Base-by-base conservation (phyloP, 1,139 yeast genomes). In the Geotrichum europaeum region DNA sequence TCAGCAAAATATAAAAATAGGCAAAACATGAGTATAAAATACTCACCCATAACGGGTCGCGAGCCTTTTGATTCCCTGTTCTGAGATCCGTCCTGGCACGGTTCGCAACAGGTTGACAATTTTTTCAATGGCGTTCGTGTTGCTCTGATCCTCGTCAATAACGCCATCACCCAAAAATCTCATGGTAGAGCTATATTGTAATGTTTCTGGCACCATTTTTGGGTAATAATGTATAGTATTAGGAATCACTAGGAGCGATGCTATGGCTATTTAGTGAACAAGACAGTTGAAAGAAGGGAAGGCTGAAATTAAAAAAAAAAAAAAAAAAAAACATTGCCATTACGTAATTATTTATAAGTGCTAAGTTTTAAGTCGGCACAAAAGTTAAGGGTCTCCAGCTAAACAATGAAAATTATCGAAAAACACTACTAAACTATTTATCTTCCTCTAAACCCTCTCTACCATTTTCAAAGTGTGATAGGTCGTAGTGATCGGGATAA, bases 31-130 rank as follows among this genome's bases (percentile, higher is more conserved):
- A 20, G 15, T 24, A 7, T 34, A 12, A 25, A n/a, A 4, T 10
- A 52, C 66, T 34, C 50, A 65, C 63, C 65, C 66, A 59, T 67
- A 63, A 40, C 64, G 59, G 24, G 58, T 59, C 5, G 72, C 76
- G n/a, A 73, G 64, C 32, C 70, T 64, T 28, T 68, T 66, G 24
- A 74, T 69, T 20, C 74, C 75, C 10, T 61, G 62, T 62, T 73
- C 75, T 12, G 70, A 70, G 25, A 72, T 70, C 49, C 71, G 65
- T 24, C 75, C 73, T 3, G 76, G 75, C 3, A 73, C 70, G 18
- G 67, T 62, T 28, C 66, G 66, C 43, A 74, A 63, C 51, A 65
- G 63, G 2, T 67, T 65, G 4, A 69, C 69, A n/a, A 70, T 70
- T 25, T 66, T 64, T 54, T 68, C 69, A 49, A 74, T 45, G 9